Percentiles rank a stretch among this genome's conserved stretches.
Conservation (phyloP, 495 filamentous ascomycete genomes). For the Penicillium simplicissimum region DNA sequence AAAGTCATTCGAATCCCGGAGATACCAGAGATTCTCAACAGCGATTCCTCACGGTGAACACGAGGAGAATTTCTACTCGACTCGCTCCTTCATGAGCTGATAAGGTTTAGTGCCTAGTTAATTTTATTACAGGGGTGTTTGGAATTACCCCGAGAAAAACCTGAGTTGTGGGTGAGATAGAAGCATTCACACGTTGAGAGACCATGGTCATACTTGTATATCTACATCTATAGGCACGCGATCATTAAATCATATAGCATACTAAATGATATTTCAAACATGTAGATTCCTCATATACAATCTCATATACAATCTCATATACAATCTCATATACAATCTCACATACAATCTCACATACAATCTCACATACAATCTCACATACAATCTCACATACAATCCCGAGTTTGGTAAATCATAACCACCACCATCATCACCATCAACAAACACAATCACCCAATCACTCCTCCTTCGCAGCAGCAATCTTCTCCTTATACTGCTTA, state of each 20-base stretch:
- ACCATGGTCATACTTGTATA: not conserved
- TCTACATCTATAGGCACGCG: not conserved
- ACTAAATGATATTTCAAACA: not conserved
- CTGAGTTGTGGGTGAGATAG: not conserved
- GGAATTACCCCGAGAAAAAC: not conserved
- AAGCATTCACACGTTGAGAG: not conserved
- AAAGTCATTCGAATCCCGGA: not conserved
- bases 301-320: not conserved
- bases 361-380: too few species aligned
- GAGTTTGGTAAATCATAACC: not conserved
- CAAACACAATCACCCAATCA: not conserved
- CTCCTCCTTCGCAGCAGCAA: conserved; percentile 5
- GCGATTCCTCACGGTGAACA: not conserved
- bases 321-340: not conserved
- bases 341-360: not conserved
- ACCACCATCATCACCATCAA: not conserved
- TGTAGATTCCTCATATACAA: not conserved
- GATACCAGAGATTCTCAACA: not conserved
- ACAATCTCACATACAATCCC: not conserved
- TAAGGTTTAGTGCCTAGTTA: not conserved
- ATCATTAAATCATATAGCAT: not conserved
- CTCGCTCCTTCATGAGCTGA: not conserved
- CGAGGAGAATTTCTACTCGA: not conserved
- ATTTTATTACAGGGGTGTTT: too few species aligned
- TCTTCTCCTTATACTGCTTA: conserved; percentile 8